These are phyloP conservation scores for Fusarium napiforme DNA, from an alignment of 2,329 filamentous ascomycete genomes.

Conservation along the genomic window DNA sequence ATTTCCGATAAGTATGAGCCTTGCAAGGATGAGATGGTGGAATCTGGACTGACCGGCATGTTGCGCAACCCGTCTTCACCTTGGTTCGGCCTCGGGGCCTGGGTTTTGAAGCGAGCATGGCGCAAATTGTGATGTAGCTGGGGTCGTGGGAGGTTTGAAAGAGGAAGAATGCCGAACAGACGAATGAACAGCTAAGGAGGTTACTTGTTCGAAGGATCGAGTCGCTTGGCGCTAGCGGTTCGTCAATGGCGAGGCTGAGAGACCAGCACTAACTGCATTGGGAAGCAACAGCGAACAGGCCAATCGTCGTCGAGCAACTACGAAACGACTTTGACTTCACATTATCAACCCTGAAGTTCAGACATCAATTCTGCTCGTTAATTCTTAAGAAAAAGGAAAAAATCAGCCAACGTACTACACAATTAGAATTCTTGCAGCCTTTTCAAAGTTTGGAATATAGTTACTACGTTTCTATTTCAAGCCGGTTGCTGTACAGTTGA, in stretches of 20 bases:
- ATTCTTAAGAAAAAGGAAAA: too few relatives aligned
- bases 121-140: not conserved
- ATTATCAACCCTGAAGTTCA: too few relatives aligned
- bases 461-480: too few relatives aligned
- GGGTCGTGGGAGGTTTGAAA: not conserved
- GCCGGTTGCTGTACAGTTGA: too few relatives aligned
- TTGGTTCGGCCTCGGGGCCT: conserved; percentile 39
- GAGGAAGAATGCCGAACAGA: conserved; percentile 12
- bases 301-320: not conserved
- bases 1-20: not conserved
- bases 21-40: not conserved
- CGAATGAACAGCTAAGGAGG: conserved; percentile 12
- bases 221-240: not conserved
- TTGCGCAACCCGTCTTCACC: conserved; percentile 56
- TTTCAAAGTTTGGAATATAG: too few relatives aligned
- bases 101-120: conserved; percentile 34
- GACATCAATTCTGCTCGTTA: too few relatives aligned
- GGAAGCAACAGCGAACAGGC: not conserved
- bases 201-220: not conserved
- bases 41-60: conserved; percentile 53
- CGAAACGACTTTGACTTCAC: too few relatives aligned
- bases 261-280: not conserved
- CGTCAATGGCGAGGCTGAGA: accelerated
- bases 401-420: too few relatives aligned
- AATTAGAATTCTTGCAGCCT: too few relatives aligned